These are phyloP conservation scores for Phytophthora aleatoria DNA, from an alignment of 352 stramenopile species.

Conservation along the genomic window DNA sequence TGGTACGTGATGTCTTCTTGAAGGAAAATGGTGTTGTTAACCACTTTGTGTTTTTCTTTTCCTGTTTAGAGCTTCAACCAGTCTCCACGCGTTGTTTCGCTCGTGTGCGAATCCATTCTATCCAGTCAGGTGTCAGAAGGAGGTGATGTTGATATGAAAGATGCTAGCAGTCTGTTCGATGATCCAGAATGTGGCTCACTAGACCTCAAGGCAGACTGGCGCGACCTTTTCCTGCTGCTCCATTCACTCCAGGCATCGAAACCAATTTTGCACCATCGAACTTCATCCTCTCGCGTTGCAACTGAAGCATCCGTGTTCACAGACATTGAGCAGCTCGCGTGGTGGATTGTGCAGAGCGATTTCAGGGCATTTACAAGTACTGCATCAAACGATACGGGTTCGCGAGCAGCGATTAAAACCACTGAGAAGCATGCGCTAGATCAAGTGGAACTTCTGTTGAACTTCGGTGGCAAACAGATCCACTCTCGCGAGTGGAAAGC, in stretches of 20 bases:
- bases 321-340: constrained; percentile 53
- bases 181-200: constrained; percentile 2
- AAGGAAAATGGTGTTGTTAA: constrained; percentile 2
- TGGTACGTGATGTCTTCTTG: constrained; percentile 42
- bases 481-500: constrained; percentile 82
- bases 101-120: constrained; percentile 59
- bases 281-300: constrained; percentile 52
- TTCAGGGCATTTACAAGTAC: constrained; percentile 16
- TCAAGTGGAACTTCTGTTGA: constrained; percentile 47
- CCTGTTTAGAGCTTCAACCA: constrained; percentile 58
- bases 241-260: constrained; percentile 80
- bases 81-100: constrained; percentile 45
- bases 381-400: constrained; percentile 2
- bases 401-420: constrained; percentile 14
- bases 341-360: constrained; percentile 38
- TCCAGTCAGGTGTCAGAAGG: constrained; percentile 20
- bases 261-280: constrained; percentile 76
- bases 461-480: constrained; percentile 70
- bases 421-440: constrained; percentile 38
- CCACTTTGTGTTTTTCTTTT: background rate
- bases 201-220: constrained; percentile 45
- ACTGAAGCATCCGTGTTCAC: constrained; percentile 52
- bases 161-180: constrained; percentile 15
- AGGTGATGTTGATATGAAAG: constrained; percentile 4
- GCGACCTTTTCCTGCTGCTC: constrained; percentile 70